Evolutionary conservation across 139 green algal genomes (phyloP).

Genomic region (Micractinium sp.): DNA sequence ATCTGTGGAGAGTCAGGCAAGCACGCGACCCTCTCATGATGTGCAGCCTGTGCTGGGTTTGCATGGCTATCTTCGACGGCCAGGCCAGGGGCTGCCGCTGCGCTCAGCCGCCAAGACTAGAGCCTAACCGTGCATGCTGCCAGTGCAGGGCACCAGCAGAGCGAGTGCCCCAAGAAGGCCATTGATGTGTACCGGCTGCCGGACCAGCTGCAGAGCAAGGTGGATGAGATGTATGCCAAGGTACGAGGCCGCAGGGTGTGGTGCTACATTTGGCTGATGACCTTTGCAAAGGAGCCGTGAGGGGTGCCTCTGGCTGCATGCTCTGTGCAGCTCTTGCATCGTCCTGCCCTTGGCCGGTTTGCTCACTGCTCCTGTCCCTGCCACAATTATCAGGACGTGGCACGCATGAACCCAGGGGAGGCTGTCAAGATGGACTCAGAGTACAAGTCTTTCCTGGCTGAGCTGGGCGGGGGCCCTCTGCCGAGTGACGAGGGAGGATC

Average conservation of each 20-base stretch:
- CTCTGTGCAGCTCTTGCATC: too few species aligned
- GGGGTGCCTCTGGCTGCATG: too few species aligned
- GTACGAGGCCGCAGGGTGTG: background rate
- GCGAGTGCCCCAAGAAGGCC: conserved; percentile 65
- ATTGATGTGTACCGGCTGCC: conserved; percentile 81
- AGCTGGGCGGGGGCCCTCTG: conserved; percentile 74
- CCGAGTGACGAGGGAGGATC: conserved; percentile 22
- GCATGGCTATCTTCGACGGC: too few species aligned
- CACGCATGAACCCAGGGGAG: conserved; percentile 61
- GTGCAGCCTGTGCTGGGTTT: too few species aligned
- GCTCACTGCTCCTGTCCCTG: background rate
- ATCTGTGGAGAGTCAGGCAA: conserved; percentile 70
- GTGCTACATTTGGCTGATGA: background rate
- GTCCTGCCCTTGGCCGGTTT: background rate
- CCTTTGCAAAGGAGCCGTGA: too few species aligned
- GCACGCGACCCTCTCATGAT: background rate
- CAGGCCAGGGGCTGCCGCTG: background rate
- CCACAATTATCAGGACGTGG: conserved; percentile 9
- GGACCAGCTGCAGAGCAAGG: conserved; percentile 48
- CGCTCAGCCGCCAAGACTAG: background rate
- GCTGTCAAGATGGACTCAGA: conserved; percentile 82
- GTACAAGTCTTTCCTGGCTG: conserved; percentile 92
- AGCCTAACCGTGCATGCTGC: background rate
- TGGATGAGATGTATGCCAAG: conserved; percentile 80
- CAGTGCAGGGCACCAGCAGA: conserved; percentile 57